phyloP scores from a whole-genome alignment of 805 yeast species.

The Yarrowia sp. region DNA sequence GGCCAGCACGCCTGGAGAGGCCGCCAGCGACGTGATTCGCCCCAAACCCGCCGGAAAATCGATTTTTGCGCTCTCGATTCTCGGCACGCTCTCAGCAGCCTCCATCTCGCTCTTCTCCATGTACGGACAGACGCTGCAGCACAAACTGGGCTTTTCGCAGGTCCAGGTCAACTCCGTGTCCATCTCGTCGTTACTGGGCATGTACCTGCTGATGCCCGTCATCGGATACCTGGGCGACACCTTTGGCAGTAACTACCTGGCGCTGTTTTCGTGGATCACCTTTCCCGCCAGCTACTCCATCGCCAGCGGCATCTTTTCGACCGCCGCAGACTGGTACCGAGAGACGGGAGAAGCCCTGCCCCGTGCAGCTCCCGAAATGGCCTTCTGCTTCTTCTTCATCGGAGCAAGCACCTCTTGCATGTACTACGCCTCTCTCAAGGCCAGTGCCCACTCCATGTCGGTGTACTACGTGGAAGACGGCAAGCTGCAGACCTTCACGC shows the following conservation, averaged over 20 bases:
- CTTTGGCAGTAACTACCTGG: constrained; percentile 80
- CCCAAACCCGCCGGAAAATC: constrained; percentile 13
- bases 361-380: constrained; percentile 6
- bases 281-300: constrained; percentile 73
- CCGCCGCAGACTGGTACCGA: constrained; percentile 37
- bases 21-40: background rate
- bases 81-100: constrained; percentile 72
- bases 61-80: constrained; percentile 16
- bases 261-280: constrained; percentile 63
- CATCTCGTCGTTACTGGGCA: constrained; percentile 75
- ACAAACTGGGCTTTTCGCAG: constrained; percentile 65
- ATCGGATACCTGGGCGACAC: constrained; percentile 83
- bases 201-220: constrained; percentile 82
- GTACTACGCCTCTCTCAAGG: constrained; percentile 52
- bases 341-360: background rate
- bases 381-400: constrained; percentile 46
- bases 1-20: background rate
- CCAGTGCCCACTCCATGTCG: constrained; percentile 68
- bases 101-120: constrained; percentile 83
- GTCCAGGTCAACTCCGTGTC: constrained; percentile 76
- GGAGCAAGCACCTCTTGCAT: constrained; percentile 53
- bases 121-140: constrained; percentile 72
- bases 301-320: constrained; percentile 53
- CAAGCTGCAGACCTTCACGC: constrained; percentile 69
- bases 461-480: constrained; percentile 21